Conservation (phyloP, 305 asterid species). For the Fraxinus paxiana region DNA sequence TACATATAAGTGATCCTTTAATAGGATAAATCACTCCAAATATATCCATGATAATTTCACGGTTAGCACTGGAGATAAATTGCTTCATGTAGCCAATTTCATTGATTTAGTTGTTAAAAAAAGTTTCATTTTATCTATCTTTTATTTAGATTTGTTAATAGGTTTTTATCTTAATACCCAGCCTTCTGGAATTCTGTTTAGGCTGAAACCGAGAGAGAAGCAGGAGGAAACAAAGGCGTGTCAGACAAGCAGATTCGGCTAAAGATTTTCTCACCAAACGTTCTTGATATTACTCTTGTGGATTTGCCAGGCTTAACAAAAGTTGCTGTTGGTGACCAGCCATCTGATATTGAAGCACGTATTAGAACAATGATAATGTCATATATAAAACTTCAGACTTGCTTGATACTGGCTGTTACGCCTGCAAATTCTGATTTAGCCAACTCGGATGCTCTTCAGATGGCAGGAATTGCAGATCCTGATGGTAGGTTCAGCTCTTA, state of each 20-base stretch:
- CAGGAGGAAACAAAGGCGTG: constrained; percentile 81
- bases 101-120: constrained; percentile 9
- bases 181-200: constrained; percentile 27
- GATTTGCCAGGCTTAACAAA: constrained; percentile 97
- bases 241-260: constrained; percentile 90
- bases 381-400: constrained; percentile 73
- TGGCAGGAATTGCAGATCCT: constrained; percentile 98
- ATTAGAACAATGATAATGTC: constrained; percentile 99
- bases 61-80: not conserved
- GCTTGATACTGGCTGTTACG: constrained; percentile 93
- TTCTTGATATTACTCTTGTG: constrained; percentile 93
- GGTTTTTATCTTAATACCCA: constrained; percentile 7
- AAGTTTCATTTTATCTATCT: constrained; percentile 1
- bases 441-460: constrained; percentile 97
- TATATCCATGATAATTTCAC: not conserved
- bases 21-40: not conserved
- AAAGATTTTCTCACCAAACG: constrained; percentile 94
- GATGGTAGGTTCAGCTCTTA: constrained; percentile 57
- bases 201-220: constrained; percentile 96
- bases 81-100: not conserved
- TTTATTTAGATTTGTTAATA: constrained; percentile 10
- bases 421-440: constrained; percentile 97
- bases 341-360: constrained; percentile 94
- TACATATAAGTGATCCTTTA: not conserved
- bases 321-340: constrained; percentile 99